phyloP scores from a whole-genome alignment of 2,329 filamentous ascomycete genomes.

The Calonectria pseudoturangicola region DNA sequence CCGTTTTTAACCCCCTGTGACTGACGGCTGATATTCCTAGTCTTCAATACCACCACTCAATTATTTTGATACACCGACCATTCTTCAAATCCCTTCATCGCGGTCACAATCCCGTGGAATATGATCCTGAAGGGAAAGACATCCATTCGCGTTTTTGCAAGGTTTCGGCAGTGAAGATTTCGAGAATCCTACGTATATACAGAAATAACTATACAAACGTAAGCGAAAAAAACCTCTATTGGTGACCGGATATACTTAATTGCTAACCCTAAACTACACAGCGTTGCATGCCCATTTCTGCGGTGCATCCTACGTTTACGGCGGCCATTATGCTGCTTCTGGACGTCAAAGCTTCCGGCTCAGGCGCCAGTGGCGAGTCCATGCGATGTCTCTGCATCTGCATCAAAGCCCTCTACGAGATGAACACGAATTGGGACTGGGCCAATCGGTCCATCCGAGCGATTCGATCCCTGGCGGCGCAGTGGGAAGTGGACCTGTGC shows the following conservation, averaged over 20 bases:
- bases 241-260: neutral
- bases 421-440: conserved; percentile 49
- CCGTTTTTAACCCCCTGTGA: neutral
- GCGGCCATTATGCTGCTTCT: conserved; percentile 46
- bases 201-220: conserved; percentile 43
- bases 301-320: conserved; percentile 44
- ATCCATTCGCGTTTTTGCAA: conserved; percentile 43
- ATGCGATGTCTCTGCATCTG: conserved; percentile 43
- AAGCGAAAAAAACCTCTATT: neutral
- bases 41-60: conserved; percentile 30
- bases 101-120: conserved; percentile 25
- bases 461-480: conserved; percentile 38
- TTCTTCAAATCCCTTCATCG: conserved; percentile 28
- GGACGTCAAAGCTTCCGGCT: conserved; percentile 34
- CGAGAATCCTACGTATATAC: conserved; percentile 45
- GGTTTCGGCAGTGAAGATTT: conserved; percentile 39
- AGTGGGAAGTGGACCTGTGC: conserved; percentile 44
- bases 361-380: conserved; percentile 21
- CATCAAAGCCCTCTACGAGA: conserved; percentile 43
- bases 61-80: conserved; percentile 28
- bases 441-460: conserved; percentile 44
- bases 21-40: conserved; percentile 12
- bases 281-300: conserved; percentile 43
- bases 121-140: conserved; percentile 44
- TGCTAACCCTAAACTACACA: neutral